Percentiles rank a stretch among this genome's conserved stretches.
phyloP scores from a whole-genome alignment of 2,329 filamentous ascomycete species.

The Cercospora zeae-maydis region DNA sequence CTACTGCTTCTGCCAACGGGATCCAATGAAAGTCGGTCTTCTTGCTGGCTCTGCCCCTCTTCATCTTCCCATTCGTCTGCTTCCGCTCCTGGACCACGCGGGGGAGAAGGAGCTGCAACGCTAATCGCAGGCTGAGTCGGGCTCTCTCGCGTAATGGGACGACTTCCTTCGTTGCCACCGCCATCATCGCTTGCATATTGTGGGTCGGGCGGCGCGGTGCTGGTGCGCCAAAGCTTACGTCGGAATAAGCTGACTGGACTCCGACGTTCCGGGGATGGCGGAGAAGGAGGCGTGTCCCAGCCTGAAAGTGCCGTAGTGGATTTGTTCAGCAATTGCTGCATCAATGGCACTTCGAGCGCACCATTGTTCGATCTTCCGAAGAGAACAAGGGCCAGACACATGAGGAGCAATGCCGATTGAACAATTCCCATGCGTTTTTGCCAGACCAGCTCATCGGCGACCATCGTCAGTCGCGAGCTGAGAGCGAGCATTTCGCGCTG shows the following conservation, averaged over 20 bases:
- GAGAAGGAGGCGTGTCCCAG: constrained; percentile 38
- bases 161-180: constrained; percentile 6
- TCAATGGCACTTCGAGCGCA: constrained; percentile 43
- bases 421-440: constrained; percentile 90
- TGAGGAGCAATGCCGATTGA: constrained; percentile 79
- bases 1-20: neutral
- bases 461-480: constrained; percentile 72
- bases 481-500: constrained; percentile 80
- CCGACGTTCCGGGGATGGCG: constrained; percentile 33
- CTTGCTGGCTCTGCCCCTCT: neutral
- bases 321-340: constrained; percentile 44
- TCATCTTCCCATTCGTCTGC: constrained; percentile 4
- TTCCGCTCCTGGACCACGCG: neutral
- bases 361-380: constrained; percentile 51
- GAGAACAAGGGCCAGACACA: constrained; percentile 82
- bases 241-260: constrained; percentile 33
- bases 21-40: neutral
- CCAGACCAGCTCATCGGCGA: constrained; percentile 85
- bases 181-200: constrained; percentile 14
- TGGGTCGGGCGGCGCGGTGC: constrained; percentile 19
- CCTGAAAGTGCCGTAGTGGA: constrained; percentile 34
- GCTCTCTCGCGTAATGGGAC: constrained; percentile 15
- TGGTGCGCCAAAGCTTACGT: constrained; percentile 37
- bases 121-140: constrained; percentile 1
- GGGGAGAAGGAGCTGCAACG: constrained; percentile 11